These are phyloP conservation scores for Ambrosia trifida DNA, from an alignment of 129 eudicot species.

Conservation along the genomic window DNA sequence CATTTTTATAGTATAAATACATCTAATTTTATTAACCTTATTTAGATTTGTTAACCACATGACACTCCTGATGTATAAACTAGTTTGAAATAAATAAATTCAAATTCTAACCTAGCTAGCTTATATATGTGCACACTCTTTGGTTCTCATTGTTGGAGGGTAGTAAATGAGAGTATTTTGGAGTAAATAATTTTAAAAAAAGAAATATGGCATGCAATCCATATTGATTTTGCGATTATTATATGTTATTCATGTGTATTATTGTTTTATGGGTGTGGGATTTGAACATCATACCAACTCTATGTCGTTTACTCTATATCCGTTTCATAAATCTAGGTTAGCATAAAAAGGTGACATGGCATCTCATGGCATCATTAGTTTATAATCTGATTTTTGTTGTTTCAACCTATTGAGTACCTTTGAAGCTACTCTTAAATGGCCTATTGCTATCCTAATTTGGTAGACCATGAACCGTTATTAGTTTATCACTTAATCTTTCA, in stretches of 20 bases:
- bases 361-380: slow-evolving; percentile 22
- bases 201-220: background rate
- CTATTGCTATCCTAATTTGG: slow-evolving; percentile 24
- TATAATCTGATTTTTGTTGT: slow-evolving; percentile 14
- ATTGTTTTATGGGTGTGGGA: slow-evolving; percentile 24
- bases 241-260: slow-evolving; percentile 8
- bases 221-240: background rate
- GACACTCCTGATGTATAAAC: too few relatives aligned
- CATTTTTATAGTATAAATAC: too few relatives aligned
- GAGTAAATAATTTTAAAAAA: slow-evolving; percentile 1
- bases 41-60: too few relatives aligned
- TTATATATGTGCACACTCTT: background rate
- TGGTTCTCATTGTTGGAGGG: slow-evolving; percentile 14
- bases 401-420: slow-evolving; percentile 24
- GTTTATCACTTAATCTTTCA: background rate
- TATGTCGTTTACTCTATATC: slow-evolving; percentile 13
- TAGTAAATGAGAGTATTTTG: slow-evolving; percentile 19
- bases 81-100: too few relatives aligned
- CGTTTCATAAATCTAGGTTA: background rate
- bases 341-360: background rate
- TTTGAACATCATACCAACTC: slow-evolving; percentile 28
- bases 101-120: background rate
- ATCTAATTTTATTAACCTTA: too few relatives aligned
- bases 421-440: slow-evolving; percentile 28
- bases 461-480: slow-evolving; percentile 6